Conservation (phyloP, 768 basidiomycete genomes). For the Boletus sp. region DNA sequence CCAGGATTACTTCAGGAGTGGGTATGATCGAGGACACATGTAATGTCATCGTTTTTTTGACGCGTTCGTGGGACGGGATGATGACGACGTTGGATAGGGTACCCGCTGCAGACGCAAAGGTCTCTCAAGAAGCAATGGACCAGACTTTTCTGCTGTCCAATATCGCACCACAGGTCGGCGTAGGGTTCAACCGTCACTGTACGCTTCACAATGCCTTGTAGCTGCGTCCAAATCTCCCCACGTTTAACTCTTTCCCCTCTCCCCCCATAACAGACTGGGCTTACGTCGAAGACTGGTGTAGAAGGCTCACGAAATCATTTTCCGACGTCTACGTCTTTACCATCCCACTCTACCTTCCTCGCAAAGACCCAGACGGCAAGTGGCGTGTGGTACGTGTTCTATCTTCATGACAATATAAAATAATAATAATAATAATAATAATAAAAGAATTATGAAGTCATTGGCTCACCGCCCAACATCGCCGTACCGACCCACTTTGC, state of each 20-base stretch:
- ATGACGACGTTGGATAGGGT: slow-evolving; percentile 52
- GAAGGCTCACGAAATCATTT: slow-evolving; percentile 81
- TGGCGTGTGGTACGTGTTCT: slow-evolving; percentile 80
- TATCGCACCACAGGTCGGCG: slow-evolving; percentile 97
- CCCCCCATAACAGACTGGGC: slow-evolving; percentile 73
- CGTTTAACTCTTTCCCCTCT: not conserved
- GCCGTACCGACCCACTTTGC: slow-evolving; percentile 98
- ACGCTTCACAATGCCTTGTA: not conserved
- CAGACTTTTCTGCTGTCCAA: slow-evolving; percentile 95
- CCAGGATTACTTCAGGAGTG: slow-evolving; percentile 88
- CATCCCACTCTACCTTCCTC: slow-evolving; percentile 92
- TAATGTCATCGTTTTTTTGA: slow-evolving; percentile 35
- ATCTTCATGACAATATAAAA: no score
- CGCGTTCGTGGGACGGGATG: not conserved
- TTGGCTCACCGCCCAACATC: slow-evolving; percentile 86
- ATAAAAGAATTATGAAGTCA: slow-evolving; percentile 92
- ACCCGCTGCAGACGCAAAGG: slow-evolving; percentile 93
- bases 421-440: not conserved
- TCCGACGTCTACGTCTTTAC: slow-evolving; percentile 98
- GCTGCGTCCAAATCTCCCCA: not conserved
- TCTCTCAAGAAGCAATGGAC: slow-evolving; percentile 90
- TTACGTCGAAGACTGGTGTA: slow-evolving; percentile 93
- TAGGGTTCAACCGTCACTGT: slow-evolving; percentile 98
- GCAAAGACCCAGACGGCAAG: slow-evolving; percentile 82
- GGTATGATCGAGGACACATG: slow-evolving; percentile 98